phyloP scores from a whole-genome alignment of 192 early-diverging fungal genomes.

The Thamnidium elegans region DNA sequence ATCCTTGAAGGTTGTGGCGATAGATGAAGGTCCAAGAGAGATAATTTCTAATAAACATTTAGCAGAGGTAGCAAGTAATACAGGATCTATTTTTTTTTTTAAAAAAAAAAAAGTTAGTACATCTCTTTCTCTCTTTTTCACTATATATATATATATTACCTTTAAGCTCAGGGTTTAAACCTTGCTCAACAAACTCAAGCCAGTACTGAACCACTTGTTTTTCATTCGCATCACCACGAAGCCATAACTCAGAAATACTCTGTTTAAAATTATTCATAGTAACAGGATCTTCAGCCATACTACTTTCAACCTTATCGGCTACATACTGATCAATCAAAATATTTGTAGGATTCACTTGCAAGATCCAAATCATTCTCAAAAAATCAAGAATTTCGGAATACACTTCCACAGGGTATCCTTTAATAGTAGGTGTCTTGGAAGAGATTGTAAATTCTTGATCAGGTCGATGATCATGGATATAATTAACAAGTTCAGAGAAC shows the following conservation, averaged over 20 bases:
- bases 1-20: conserved; percentile 39
- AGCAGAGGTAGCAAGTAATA: conserved; percentile 60
- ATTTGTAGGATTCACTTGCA: conserved; percentile 53
- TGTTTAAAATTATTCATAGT: conserved; percentile 37
- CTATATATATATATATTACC: conserved; percentile 23
- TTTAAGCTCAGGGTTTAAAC: conserved; percentile 46
- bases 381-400: conserved; percentile 63
- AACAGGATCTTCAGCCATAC: conserved; percentile 44
- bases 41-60: conserved; percentile 69
- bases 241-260: conserved; percentile 26
- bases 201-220: conserved; percentile 47
- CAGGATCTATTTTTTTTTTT: conserved; percentile 42
- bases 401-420: conserved; percentile 56
- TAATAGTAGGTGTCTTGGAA: conserved; percentile 35
- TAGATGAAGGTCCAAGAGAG: conserved; percentile 57
- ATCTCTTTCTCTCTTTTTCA: no score
- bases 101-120: background rate
- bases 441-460: conserved; percentile 21
- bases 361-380: conserved; percentile 60
- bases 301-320: conserved; percentile 39
- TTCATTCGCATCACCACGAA: conserved; percentile 24
- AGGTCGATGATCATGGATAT: conserved; percentile 27
- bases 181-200: conserved; percentile 58
- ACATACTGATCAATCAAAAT: conserved; percentile 49
- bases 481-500: conserved; percentile 29